Percentiles rank a stretch among this genome's conserved stretches.
Evolutionary conservation across 306 rosid species (phyloP).

Genomic region (Lathyrus tuberosus): DNA sequence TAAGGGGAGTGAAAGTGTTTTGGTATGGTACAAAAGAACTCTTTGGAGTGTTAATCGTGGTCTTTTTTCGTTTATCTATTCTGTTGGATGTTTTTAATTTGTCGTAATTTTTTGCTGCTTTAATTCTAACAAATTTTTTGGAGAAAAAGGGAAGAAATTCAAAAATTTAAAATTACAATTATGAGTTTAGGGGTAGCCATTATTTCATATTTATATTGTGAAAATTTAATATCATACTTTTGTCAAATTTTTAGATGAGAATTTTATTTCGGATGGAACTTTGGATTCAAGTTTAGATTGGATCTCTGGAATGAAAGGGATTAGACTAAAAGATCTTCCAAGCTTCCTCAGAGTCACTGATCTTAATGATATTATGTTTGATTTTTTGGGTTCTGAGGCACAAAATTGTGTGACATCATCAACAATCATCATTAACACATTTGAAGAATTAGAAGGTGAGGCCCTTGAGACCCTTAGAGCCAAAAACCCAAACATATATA

Average conservation of each 20-base stretch:
- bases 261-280: neutral
- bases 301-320: constrained; percentile 23
- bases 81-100: too few species aligned
- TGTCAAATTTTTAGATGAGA: constrained; percentile 19
- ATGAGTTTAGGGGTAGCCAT: too few species aligned
- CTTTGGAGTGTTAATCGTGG: too few species aligned
- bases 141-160: too few species aligned
- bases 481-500: constrained; percentile 17
- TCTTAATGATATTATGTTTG: constrained; percentile 1
- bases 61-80: too few species aligned
- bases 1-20: too few species aligned
- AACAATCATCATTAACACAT: constrained; percentile 16
- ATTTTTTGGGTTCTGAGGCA: neutral
- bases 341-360: constrained; percentile 10
- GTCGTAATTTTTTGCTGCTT: too few species aligned
- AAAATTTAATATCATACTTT: neutral
- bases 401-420: constrained; percentile 11
- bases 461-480: neutral
- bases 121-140: too few species aligned
- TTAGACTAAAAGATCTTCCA: constrained; percentile 24
- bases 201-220: neutral
- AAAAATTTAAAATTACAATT: too few species aligned
- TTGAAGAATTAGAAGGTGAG: constrained; percentile 5
- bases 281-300: constrained; percentile 14
- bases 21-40: too few species aligned